Conservation (phyloP, 2,329 filamentous ascomycete genomes). For the Dactylellina haptotyla region DNA sequence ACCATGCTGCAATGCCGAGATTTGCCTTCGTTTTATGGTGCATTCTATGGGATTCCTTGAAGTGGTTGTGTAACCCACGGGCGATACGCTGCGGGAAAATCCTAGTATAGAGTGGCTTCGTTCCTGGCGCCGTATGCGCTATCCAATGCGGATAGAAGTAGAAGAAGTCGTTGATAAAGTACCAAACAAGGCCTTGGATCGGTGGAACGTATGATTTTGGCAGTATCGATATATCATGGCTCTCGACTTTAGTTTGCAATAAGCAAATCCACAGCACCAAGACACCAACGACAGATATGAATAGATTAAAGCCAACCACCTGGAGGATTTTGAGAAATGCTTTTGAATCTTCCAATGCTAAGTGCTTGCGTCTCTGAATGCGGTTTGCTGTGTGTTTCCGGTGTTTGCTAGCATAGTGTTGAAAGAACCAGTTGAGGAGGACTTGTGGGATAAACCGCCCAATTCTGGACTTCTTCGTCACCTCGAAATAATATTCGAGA, state of each 20-base stretch:
- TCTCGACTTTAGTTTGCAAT: conserved; percentile 15
- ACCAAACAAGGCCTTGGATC: conserved; percentile 17
- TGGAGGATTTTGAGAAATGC: conserved; percentile 12
- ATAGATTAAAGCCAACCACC: conserved; percentile 6
- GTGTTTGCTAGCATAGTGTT: background rate
- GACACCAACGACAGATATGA: conserved; percentile 13
- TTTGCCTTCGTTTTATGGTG: conserved; percentile 20
- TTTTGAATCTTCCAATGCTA: conserved; percentile 10
- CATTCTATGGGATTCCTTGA: conserved; percentile 25
- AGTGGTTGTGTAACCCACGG: background rate
- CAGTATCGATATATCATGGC: conserved; percentile 14
- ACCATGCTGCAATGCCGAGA: conserved; percentile 22
- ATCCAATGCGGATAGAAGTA: conserved; percentile 26
- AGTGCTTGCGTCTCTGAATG: conserved; percentile 15
- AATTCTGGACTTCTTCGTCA: conserved; percentile 3
- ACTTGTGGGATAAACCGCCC: conserved; percentile 2
- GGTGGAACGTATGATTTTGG: conserved; percentile 20
- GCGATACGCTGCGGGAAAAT: background rate
- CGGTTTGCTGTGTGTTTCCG: conserved; percentile 4
- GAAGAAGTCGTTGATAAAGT: conserved; percentile 25
- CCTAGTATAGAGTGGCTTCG: background rate
- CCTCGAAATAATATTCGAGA: conserved; percentile 14
- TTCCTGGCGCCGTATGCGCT: conserved; percentile 7
- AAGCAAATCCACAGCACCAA: conserved; percentile 14
- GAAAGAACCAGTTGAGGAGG: background rate